phyloP scores from a whole-genome alignment of 805 yeast genomes.

The Clavispora santaluciae region DNA sequence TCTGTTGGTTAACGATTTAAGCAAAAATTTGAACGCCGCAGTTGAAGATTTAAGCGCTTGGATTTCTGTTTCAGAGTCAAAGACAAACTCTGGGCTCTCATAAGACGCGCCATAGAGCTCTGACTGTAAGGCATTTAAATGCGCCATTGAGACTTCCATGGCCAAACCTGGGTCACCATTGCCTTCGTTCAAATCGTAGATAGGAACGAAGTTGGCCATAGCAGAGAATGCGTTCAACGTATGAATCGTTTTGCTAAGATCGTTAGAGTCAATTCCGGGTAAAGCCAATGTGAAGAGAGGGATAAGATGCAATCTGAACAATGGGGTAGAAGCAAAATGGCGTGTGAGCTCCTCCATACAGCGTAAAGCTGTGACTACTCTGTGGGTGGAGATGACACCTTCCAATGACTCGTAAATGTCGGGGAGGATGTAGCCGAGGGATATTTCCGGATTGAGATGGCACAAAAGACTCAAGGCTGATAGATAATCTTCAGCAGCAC shows the following conservation, averaged over 20 bases:
- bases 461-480: conserved; percentile 60
- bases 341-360: conserved; percentile 62
- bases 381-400: conserved; percentile 69
- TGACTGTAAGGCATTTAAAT: conserved; percentile 50
- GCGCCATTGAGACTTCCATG: conserved; percentile 59
- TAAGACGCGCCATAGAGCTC: conserved; percentile 24
- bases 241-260: conserved; percentile 64
- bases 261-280: conserved; percentile 87
- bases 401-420: conserved; percentile 78
- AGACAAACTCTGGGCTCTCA: conserved; percentile 22
- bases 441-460: conserved; percentile 50
- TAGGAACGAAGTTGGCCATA: conserved; percentile 67
- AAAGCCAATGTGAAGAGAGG: conserved; percentile 64
- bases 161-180: conserved; percentile 34
- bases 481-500: conserved; percentile 54
- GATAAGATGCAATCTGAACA: conserved; percentile 73
- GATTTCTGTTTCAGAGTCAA: conserved; percentile 44
- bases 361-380: conserved; percentile 68
- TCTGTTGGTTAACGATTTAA: conserved; percentile 52
- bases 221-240: conserved; percentile 67
- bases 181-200: conserved; percentile 52
- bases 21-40: conserved; percentile 57
- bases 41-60: conserved; percentile 70
- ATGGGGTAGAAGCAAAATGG: conserved; percentile 56
- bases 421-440: conserved; percentile 50